Percentiles rank a stretch among this genome's conserved stretches.
Conservation (phyloP, 495 filamentous ascomycete genomes). For the Collariella sp. region DNA sequence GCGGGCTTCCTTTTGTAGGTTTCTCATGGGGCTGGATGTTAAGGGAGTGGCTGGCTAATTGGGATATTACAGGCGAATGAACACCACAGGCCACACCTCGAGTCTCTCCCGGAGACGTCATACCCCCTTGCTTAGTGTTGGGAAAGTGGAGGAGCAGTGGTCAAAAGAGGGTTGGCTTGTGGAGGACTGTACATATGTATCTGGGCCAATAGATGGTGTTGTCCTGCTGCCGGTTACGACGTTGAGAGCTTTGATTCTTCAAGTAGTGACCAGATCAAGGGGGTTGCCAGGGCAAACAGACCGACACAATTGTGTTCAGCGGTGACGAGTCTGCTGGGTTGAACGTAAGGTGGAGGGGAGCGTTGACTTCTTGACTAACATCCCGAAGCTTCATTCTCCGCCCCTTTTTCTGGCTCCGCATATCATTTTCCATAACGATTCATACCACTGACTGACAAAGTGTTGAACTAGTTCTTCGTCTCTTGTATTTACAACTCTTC, state of each 20-base stretch:
- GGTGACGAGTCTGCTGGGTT: no score
- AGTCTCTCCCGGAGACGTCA: slow-evolving; percentile 66
- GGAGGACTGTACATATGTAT: slow-evolving; percentile 20
- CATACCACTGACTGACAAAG: no score
- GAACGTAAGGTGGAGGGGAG: no score
- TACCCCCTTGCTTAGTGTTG: slow-evolving; percentile 55
- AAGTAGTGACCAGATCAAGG: no score
- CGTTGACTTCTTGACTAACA: no score
- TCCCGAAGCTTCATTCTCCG: no score
- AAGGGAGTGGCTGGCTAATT: background rate
- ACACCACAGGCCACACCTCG: slow-evolving; percentile 69
- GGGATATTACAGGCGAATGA: slow-evolving; percentile 60
- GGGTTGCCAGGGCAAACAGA: no score
- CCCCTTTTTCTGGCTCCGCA: no score
- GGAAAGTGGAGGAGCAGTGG: background rate
- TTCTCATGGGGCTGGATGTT: background rate
- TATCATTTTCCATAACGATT: no score
- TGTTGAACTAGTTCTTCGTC: no score
- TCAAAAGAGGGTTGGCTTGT: background rate
- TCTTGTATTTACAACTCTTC: no score
- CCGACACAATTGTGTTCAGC: no score
- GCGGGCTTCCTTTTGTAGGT: slow-evolving; percentile 90
- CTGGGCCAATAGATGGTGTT: slow-evolving; percentile 1
- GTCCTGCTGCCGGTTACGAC: background rate
- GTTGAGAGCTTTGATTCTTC: background rate